Evolutionary conservation across 169 alveolate genomes (phyloP).

Genomic region (Babesia sp.): DNA sequence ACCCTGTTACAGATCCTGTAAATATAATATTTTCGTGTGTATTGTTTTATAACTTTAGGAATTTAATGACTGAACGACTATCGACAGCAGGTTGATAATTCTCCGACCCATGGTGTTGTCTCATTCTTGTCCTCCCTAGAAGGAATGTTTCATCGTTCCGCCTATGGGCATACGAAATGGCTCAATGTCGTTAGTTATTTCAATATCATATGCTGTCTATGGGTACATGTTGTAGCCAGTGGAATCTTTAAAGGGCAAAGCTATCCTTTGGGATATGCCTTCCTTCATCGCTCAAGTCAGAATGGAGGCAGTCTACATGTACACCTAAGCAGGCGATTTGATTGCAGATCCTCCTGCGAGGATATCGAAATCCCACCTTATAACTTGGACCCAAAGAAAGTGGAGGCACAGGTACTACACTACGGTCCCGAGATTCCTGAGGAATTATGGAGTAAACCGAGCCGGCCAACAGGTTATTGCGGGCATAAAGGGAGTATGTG

Average conservation of each 20-base stretch:
- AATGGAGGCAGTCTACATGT: not conserved
- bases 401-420: conserved; percentile 41
- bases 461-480: conserved; percentile 46
- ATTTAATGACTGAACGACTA: no score
- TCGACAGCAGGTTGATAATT: not conserved
- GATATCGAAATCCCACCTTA: conserved; percentile 51
- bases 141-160: not conserved
- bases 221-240: not conserved
- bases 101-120: not conserved
- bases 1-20: no score
- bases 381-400: conserved; percentile 19
- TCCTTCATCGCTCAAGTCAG: not conserved
- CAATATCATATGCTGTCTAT: not conserved
- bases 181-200: no score
- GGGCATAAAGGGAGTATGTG: conserved; percentile 42
- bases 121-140: not conserved
- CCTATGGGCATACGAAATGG: not conserved
- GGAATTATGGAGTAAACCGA: conserved; percentile 37
- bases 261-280: not conserved
- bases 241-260: not conserved
- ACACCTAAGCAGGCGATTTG: no score
- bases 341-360: not conserved
- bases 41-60: not conserved
- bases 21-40: not conserved
- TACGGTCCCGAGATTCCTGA: conserved; percentile 66